Evolutionary conservation across 2,329 filamentous ascomycete species (phyloP).

Genomic region (Aspergillus ruber): DNA sequence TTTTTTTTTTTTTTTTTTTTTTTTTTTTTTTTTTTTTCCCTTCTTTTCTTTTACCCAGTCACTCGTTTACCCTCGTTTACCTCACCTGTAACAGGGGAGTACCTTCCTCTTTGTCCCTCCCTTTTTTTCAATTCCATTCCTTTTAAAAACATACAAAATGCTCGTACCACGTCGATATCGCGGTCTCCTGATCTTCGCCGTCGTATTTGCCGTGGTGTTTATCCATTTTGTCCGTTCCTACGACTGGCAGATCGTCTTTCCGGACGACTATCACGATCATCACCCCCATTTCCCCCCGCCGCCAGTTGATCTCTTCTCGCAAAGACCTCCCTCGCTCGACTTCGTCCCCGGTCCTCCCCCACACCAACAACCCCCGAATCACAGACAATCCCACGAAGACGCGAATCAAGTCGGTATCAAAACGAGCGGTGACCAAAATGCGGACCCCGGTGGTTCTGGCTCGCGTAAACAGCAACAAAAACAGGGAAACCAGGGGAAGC

Average conservation of each 20-base stretch:
- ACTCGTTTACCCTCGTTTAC: too few species aligned
- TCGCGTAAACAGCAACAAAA: not conserved
- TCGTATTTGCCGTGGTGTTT: constrained; percentile 39
- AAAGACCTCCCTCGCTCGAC: not conserved
- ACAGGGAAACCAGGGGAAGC: constrained; percentile 18
- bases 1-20: too few species aligned
- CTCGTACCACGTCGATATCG: constrained; percentile 45
- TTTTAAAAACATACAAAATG: constrained; percentile 19
- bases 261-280: constrained; percentile 1
- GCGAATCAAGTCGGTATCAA: not conserved
- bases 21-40: too few species aligned
- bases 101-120: constrained; percentile 1
- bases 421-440: not conserved
- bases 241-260: constrained; percentile 21
- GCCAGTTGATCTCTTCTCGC: constrained; percentile 8
- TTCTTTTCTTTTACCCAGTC: too few species aligned
- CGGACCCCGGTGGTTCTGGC: not conserved
- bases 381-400: not conserved
- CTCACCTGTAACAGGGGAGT: too few species aligned
- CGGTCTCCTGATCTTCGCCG: constrained; percentile 40
- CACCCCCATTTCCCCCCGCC: constrained; percentile 6
- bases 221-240: constrained; percentile 47
- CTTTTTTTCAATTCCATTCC: constrained; percentile 3
- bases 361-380: not conserved
- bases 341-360: too few species aligned